Evolutionary conservation across 75 land plant genomes (phyloP).

Genomic region (Cupressus sempervirens): DNA sequence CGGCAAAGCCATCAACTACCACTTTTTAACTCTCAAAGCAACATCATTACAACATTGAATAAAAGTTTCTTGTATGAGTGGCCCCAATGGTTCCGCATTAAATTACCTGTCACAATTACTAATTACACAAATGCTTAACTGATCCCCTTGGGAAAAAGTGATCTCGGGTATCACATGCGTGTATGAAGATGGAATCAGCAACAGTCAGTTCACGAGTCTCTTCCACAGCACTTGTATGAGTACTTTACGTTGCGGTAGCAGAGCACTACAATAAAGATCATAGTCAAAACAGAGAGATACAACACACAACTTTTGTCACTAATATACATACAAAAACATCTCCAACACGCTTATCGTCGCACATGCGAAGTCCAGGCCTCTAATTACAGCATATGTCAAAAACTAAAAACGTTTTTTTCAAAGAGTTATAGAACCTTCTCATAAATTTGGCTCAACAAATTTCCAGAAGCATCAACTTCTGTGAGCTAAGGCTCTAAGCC

Average conservation of each 20-base stretch:
- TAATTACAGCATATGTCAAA: not conserved
- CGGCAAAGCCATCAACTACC: not conserved
- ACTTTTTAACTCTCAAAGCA: not conserved
- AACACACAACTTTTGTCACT: not conserved
- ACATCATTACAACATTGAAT: not conserved
- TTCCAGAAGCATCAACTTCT: conserved; percentile 7
- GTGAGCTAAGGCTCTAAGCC: conserved; percentile 1
- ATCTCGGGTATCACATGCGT: not conserved
- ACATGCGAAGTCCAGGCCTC: not conserved
- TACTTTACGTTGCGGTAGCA: not conserved
- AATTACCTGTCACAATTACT: not conserved
- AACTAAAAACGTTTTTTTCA: not conserved
- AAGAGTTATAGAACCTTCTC: not conserved
- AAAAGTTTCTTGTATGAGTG: not conserved
- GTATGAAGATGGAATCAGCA: not conserved
- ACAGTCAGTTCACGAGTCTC: not conserved
- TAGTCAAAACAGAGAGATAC: not conserved
- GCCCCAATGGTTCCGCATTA: not conserved
- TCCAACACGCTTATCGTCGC: not conserved
- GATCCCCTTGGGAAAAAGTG: not conserved
- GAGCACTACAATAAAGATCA: conserved; percentile 5
- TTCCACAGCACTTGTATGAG: not conserved
- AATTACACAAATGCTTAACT: conserved; percentile 7
- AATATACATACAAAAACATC: conserved; percentile 5
- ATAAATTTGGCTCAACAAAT: not conserved